Evolutionary conservation across 805 yeast genomes (phyloP), one percentile per base, ranked within the genome.

Genomic region (Tetrapisispora arboricola): DNA sequence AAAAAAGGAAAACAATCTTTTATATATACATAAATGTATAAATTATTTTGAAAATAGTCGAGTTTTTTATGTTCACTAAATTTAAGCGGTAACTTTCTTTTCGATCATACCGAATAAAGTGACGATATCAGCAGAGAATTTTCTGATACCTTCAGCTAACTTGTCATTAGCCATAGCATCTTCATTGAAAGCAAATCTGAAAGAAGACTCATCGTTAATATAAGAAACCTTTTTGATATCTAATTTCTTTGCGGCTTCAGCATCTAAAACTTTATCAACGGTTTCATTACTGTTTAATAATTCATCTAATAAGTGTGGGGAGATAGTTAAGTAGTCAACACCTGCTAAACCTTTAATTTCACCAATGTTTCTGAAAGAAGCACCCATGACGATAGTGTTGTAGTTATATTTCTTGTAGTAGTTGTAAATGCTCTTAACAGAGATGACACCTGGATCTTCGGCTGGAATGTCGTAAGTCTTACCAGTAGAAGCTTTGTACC

Each of bases 321-420:
- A 75, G 59, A 92, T 87, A 63, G 99, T 92, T 70, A 92, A 75
- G 78, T 71, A 87, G 67, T 92, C 99, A 62, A 85, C 80, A 67
- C 99, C 99, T 45, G 98, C 96, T 57, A 92, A 75, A 56, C 94
- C 95, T 68, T 80, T 82, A 70, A 92, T 85, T 73, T 90, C 98
- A 54, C 87, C 95, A 48, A 72, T 67, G 75, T 88, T 92, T 80
- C 99, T 90, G 87, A 92, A 90, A 45, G 97, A 90, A 46, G 99
- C 99, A 70, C 98, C 99, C 99, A 92, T 92, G 62, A 92, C 97
- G 63, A 92, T 88, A 66, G 99, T 92, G 59, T 90, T 76, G 80
- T 92, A 92, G 56, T 81, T 90, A 68, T 67, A 85, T 73, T 90
- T 90, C 81, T 92, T 92, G 84, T 92, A 92, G 80, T 92, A 92